A percentile compares a stretch with the other conserved stretches of the same genome.
phyloP scores from a whole-genome alignment of 164 flowering plant genomes.

The Santalum album region DNA sequence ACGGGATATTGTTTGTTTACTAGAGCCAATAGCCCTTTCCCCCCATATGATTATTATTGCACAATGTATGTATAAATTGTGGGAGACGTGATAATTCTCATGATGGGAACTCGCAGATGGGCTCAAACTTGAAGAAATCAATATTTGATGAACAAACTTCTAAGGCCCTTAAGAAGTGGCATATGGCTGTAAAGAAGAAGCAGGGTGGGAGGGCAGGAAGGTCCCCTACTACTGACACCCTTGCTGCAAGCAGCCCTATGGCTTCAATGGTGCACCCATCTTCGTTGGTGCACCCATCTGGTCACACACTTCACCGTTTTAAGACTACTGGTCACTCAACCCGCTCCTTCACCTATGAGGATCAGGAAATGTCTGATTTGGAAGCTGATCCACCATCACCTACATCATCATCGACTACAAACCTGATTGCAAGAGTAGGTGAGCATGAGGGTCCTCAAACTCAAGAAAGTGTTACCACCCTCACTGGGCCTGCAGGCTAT shows the following conservation, averaged over 20 bases:
- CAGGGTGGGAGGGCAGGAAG: constrained; percentile 20
- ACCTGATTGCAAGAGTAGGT: too few species aligned
- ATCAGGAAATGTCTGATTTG: constrained; percentile 27
- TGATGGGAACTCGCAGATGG: constrained; percentile 3
- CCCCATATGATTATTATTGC: too few species aligned
- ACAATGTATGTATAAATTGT: too few species aligned
- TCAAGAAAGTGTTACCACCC: too few species aligned
- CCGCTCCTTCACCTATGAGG: constrained; percentile 9
- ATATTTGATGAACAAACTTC: constrained; percentile 1
- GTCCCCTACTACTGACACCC: constrained; percentile 18
- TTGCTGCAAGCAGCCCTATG: constrained; percentile 23
- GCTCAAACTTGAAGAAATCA: constrained; percentile 4
- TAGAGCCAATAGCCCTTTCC: too few species aligned
- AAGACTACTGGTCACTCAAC: constrained; percentile 51
- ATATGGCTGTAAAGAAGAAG: background rate
- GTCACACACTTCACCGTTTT: constrained; percentile 34
- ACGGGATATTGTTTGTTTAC: too few species aligned
- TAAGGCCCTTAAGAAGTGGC: constrained; percentile 4
- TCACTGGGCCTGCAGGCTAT: too few species aligned
- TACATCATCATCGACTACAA: too few species aligned
- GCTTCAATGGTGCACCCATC: constrained; percentile 9
- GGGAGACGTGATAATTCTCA: background rate
- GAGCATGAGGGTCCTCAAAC: too few species aligned
- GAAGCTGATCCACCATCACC: constrained; percentile 28
- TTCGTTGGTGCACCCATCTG: constrained; percentile 11